Base-by-base conservation (phyloP, 1,139 yeast genomes). In the Hemisphaericaspora xylanilytica region DNA sequence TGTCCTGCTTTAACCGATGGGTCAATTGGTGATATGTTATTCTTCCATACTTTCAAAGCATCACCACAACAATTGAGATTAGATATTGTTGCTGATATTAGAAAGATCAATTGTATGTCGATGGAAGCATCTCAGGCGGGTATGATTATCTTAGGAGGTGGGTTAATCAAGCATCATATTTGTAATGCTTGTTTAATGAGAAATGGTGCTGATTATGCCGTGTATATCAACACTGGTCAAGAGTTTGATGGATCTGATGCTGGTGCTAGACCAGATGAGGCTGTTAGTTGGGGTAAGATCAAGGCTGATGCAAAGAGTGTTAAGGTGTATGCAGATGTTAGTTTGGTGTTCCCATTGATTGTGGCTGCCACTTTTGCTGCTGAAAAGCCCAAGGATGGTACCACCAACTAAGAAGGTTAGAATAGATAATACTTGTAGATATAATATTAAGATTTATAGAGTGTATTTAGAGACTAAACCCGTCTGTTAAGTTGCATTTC, bases 171-270 rank as follows among this genome's bases (percentile, higher is more conserved):
- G 68, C 99, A 92, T 61, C 99, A 92, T 59, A 92, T 92, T 51
- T 90, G 96, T 57, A 92, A 92, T 59, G 98, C 99, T 5, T 90
- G 97, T 62, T 73, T 92, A 54, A 92, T 92, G 99, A 83, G 99
- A 72, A 94, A 92, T 55, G 99, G 99, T 52, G 98, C 99, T 16
- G 99, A 92, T 61, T 88, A 82, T 58, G 97, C 98, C 3, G 97
- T 92, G 14, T 92, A 80, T 64, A 90, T 92, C 61, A 94, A 94
- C 65, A 92, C 99, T 11, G 98, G 97, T 31, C 98, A 92, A 67
- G 99, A 92, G 61, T 94, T 89, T 56, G 99, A 92, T 58, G 98
- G 98, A 37, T 87, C 96, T 12, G 99, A 92, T 62, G 97, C 98
- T 13, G 99, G 99, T 48, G 99, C 99, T 5, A 79, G 98, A 58